These are phyloP conservation scores for Ilyonectria mors-panacis DNA, from an alignment of 2,329 filamentous ascomycete genomes.

Conservation along the genomic window DNA sequence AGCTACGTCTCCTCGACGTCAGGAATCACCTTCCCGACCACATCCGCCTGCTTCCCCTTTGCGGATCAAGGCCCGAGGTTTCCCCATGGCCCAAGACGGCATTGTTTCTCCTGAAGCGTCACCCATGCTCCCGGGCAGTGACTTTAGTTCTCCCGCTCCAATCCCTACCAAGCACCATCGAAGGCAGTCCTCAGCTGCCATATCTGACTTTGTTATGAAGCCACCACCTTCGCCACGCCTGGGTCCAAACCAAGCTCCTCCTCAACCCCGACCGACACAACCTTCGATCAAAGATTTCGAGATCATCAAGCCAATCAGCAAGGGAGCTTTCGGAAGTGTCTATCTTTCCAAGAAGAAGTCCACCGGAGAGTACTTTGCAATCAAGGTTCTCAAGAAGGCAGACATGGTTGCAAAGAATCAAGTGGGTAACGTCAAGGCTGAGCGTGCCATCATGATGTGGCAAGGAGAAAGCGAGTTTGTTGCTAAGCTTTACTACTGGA, in stretches of 20 bases:
- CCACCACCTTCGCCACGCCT: constrained; percentile 88
- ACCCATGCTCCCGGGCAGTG: constrained; percentile 85
- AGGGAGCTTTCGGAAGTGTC: constrained; percentile 97
- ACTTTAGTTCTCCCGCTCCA: constrained; percentile 83
- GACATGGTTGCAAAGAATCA: constrained; percentile 99
- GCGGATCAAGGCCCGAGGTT: constrained; percentile 84
- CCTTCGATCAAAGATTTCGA: constrained; percentile 99
- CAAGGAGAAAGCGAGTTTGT: constrained; percentile 99
- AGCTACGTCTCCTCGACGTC: constrained; percentile 83
- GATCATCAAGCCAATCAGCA: constrained; percentile 99
- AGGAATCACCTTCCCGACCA: constrained; percentile 88
- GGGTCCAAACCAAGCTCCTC: constrained; percentile 80
- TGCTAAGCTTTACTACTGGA: constrained; percentile 99
- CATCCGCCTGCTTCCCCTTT: constrained; percentile 89
- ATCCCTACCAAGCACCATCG: constrained; percentile 78
- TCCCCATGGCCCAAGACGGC: constrained; percentile 72
- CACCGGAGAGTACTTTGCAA: constrained; percentile 97
- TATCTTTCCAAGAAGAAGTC: constrained; percentile 99
- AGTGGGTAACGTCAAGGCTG: constrained; percentile 98
- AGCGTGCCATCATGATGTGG: constrained; percentile 99
- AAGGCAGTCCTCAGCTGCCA: constrained; percentile 90
- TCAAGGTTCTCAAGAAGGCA: constrained; percentile 99
- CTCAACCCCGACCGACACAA: constrained; percentile 88
- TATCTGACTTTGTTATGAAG: constrained; percentile 77
- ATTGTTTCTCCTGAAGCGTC: constrained; percentile 90